Evolutionary conservation across 169 alveolate genomes (phyloP).

Genomic region (Amoebophrya sp.): DNA sequence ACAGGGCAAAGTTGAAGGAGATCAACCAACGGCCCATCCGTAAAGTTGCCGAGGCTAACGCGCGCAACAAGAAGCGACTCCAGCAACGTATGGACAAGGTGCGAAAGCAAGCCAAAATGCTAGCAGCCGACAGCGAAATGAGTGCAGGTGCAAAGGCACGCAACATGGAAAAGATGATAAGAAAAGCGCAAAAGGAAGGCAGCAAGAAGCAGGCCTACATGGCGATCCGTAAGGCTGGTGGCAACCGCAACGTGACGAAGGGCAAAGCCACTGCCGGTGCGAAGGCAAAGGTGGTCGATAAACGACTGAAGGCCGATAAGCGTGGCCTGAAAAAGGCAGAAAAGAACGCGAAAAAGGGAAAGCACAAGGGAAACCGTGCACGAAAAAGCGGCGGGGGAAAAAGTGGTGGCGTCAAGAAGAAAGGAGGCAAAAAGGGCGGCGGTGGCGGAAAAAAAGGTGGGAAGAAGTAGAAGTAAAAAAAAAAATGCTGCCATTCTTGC

Average conservation of each 20-base stretch:
- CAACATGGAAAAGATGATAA: constrained; percentile 35
- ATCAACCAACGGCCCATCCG: constrained; percentile 90
- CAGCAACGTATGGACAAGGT: constrained; percentile 38
- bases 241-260: constrained; percentile 15
- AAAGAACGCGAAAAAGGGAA: constrained; percentile 26
- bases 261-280: constrained; percentile 29
- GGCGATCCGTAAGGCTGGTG: background rate
- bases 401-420: background rate
- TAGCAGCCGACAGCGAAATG: constrained; percentile 26
- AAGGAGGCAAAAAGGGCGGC: background rate
- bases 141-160: constrained; percentile 40
- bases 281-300: constrained; percentile 47
- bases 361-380: background rate
- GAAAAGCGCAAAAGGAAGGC: constrained; percentile 33
- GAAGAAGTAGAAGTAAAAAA: background rate
- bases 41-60: constrained; percentile 65
- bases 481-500: too few species aligned
- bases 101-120: constrained; percentile 21
- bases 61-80: constrained; percentile 38
- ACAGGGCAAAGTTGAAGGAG: constrained; percentile 83
- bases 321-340: constrained; percentile 38
- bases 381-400: background rate
- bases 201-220: constrained; percentile 27
- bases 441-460: too few species aligned
- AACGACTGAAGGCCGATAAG: constrained; percentile 50